A percentile compares a stretch with the other conserved stretches of the same genome.
phyloP scores from a whole-genome alignment of 2,329 filamentous ascomycete species.

The Arthrobotrys iridis region DNA sequence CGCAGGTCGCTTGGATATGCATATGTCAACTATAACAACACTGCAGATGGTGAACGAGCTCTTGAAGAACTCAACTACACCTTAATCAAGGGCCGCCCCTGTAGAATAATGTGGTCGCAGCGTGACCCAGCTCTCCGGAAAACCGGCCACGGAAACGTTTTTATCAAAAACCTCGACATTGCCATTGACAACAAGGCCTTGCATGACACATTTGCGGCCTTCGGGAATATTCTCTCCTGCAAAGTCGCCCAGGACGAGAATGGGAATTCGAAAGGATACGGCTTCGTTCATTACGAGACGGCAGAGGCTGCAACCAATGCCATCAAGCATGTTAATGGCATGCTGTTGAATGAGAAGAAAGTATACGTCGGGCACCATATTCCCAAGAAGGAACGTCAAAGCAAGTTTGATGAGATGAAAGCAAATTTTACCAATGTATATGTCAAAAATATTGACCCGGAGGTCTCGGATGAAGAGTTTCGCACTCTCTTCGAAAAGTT shows the following conservation, averaged over 20 bases:
- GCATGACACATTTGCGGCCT: conserved; percentile 98
- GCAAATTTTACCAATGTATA: conserved; percentile 99
- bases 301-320: conserved; percentile 95
- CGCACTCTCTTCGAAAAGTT: conserved; percentile 89
- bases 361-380: conserved; percentile 99
- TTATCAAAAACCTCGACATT: conserved; percentile 99
- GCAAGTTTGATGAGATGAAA: conserved; percentile 99
- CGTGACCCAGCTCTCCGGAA: conserved; percentile 98
- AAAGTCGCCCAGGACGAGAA: conserved; percentile 98
- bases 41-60: conserved; percentile 93
- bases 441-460: conserved; percentile 93
- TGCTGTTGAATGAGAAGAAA: conserved; percentile 99
- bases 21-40: conserved; percentile 99
- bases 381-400: conserved; percentile 99
- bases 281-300: conserved; percentile 99
- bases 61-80: conserved; percentile 99
- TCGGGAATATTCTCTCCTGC: conserved; percentile 99
- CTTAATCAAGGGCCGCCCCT: conserved; percentile 96
- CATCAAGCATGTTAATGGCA: conserved; percentile 99
- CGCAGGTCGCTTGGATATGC: conserved; percentile 98
- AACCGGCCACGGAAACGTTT: conserved; percentile 98
- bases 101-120: conserved; percentile 99
- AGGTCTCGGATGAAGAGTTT: conserved; percentile 93
- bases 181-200: conserved; percentile 99
- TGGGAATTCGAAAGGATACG: conserved; percentile 97